Evolutionary conservation across 305 asterid species (phyloP).

Genomic region (Euphrasia arctica): DNA sequence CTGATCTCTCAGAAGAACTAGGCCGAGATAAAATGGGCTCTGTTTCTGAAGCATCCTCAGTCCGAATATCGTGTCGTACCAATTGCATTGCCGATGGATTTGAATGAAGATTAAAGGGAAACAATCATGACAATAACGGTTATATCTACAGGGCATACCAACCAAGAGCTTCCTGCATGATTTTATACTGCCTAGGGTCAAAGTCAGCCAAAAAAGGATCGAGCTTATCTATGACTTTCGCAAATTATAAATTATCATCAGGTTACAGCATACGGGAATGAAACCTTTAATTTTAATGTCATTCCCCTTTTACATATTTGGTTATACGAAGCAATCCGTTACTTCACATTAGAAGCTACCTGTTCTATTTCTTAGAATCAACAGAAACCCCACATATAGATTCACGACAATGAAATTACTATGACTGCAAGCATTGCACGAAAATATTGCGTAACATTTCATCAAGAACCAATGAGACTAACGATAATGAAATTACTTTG

Average conservation of each 20-base stretch:
- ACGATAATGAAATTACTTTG: no score
- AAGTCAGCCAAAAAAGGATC: constrained; percentile 28
- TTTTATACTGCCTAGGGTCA: constrained; percentile 2
- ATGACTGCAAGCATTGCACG: constrained; percentile 5
- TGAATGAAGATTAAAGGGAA: constrained; percentile 39
- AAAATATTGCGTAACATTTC: neutral
- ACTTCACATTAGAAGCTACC: constrained; percentile 4
- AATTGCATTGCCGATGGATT: constrained; percentile 62
- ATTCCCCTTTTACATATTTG: constrained; percentile 1
- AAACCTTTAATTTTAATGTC: constrained; percentile 6
- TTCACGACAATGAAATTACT: neutral
- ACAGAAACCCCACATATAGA: constrained; percentile 1
- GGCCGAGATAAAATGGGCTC: constrained; percentile 81
- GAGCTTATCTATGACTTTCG: neutral
- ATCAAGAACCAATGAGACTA: no score
- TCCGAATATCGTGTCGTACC: constrained; percentile 61
- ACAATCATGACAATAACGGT: constrained; percentile 35
- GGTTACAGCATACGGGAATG: neutral
- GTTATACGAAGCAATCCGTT: constrained; percentile 5
- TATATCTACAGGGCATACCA: constrained; percentile 39
- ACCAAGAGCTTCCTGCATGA: constrained; percentile 36
- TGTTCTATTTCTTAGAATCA: neutral
- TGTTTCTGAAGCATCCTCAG: constrained; percentile 74
- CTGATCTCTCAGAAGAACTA: constrained; percentile 38
- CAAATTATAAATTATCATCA: constrained; percentile 6